Evolutionary conservation across 441 rosid species (phyloP).

Genomic region (Theobroma grandiflorum): DNA sequence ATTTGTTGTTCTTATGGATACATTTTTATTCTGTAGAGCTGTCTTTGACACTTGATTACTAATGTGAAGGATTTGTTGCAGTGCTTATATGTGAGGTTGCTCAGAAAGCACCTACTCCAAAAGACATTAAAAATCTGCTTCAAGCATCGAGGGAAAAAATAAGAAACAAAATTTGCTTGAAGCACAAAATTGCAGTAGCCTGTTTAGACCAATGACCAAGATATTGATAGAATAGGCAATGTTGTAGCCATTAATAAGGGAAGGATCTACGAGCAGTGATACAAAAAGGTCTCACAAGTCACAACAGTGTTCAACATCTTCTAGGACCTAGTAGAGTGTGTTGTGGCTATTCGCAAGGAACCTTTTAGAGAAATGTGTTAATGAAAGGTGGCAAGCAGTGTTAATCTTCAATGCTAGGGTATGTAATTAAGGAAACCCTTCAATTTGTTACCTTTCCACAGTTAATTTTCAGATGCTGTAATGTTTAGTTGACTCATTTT

Average conservation of each 20-base stretch:
- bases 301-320: neutral
- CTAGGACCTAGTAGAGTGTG: neutral
- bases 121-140: neutral
- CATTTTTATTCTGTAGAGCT: neutral
- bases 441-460: neutral
- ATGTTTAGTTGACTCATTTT: neutral
- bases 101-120: neutral
- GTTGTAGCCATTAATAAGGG: neutral
- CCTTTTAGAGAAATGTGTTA: neutral
- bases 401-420: neutral
- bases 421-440: neutral
- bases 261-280: neutral
- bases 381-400: neutral
- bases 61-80: neutral
- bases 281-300: neutral
- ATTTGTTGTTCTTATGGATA: neutral
- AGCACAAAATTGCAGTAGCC: neutral
- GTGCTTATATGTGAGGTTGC: neutral
- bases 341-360: neutral
- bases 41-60: neutral
- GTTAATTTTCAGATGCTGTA: neutral
- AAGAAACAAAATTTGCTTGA: neutral
- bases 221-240: neutral
- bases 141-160: neutral
- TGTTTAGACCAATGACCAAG: neutral